A percentile compares a stretch with the other conserved stretches of the same genome.
These are phyloP conservation scores for Phtheirospermum japonicum DNA, from an alignment of 257 asterid genomes.

Conservation along the genomic window DNA sequence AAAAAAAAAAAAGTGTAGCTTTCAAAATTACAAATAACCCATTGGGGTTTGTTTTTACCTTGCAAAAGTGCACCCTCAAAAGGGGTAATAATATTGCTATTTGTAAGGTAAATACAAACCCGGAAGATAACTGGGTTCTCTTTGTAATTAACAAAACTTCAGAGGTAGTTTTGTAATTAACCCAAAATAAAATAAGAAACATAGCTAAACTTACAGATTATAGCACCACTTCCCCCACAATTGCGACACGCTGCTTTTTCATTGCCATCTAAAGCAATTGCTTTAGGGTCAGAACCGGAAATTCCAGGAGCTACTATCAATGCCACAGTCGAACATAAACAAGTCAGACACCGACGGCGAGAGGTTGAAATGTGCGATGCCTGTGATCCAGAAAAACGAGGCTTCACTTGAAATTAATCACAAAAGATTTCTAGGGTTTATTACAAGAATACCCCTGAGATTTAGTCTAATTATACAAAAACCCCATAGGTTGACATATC, in stretches of 20 bases:
- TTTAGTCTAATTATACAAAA: not conserved
- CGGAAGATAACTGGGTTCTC: not conserved
- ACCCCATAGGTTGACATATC: not conserved
- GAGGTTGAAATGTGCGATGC: constrained; percentile 39
- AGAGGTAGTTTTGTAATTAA: no score
- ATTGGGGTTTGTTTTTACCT: no score
- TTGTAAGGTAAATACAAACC: no score
- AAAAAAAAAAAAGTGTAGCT: no score
- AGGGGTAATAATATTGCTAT: no score
- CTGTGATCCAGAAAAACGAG: constrained; percentile 34
- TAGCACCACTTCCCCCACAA: constrained; percentile 89
- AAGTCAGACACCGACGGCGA: constrained; percentile 72
- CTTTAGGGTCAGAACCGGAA: constrained; percentile 39
- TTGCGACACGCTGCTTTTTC: constrained; percentile 76
- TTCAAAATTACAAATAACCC: no score
- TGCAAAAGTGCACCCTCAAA: no score
- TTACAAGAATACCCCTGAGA: not conserved
- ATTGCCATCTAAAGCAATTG: constrained; percentile 61
- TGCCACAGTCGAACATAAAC: constrained; percentile 68
- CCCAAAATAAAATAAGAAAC: not conserved
- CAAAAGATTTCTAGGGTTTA: not conserved
- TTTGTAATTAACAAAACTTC: no score
- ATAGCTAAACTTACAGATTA: constrained; percentile 58
- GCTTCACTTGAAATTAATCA: no score
- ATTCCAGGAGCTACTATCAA: constrained; percentile 46